Evolutionary conservation across 306 rosid species (phyloP), one percentile per base, ranked within the genome.

Genomic region (Acmispon strigosus): DNA sequence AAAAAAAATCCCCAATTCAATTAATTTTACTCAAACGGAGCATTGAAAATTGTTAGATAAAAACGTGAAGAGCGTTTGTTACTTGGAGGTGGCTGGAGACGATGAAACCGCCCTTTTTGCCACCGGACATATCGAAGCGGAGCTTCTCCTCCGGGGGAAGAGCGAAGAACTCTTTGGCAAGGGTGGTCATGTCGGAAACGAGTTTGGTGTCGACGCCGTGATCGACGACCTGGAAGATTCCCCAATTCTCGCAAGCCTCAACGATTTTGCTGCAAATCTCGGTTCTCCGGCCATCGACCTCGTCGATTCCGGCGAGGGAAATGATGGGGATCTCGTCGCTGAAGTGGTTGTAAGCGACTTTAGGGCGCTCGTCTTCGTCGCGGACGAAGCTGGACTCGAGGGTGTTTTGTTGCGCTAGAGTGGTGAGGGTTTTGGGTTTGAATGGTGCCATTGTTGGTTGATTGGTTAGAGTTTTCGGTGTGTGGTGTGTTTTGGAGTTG

Each of bases 11-110:
- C 34, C 5, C 0, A 45, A 45, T 24, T 7, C n/a, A n/a, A n/a
- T n/a, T n/a, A n/a, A n/a, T n/a, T n/a, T n/a, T n/a, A n/a, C n/a
- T n/a, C n/a, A n/a, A n/a, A n/a, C n/a, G n/a, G n/a, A n/a, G n/a
- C n/a, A n/a, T n/a, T n/a, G n/a, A n/a, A n/a, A 47, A 47, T 47
- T 47, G 52, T 5, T 14, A 14, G 52, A 0, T 8, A n/a, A 6
- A 47, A 42, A 42, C 11, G 37, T 11, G 13, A 41, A 8, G 1
- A 4, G 27, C 3, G 37, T 32, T 32, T 32, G 8, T 61, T 77
- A 92, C 98, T 71, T 92, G 87, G 7, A 93, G 87, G 54, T 93
- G 98, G 78, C 98, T 93, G 10, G 98, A 93, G 76, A 93, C 97
- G 3, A 87, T 84, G 83, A 93, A 93, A 0, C 98, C 98, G 0